Base-by-base conservation (phyloP, 257 asterid genomes). In the Nemophila menziesii region DNA sequence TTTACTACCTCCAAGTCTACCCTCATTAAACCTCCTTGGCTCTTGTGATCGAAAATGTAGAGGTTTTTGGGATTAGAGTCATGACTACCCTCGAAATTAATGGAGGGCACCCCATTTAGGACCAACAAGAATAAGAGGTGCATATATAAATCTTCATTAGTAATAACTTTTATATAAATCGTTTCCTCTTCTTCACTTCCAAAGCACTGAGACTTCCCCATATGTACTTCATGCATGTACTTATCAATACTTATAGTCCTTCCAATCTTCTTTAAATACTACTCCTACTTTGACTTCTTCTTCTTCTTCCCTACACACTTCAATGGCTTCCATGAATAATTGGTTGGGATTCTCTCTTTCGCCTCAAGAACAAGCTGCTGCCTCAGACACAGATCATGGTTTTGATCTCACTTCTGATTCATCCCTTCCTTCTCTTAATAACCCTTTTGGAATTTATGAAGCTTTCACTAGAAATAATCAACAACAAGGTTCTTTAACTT, bases 291-390 rank as follows among this genome's bases (percentile, higher is more conserved):
- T 7, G 46, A 36, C 39, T 19, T 43, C 27, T 20, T 41, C 42
- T 14, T 15, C 42, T 47, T 43, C 47, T 49, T 53, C 40, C 43
- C 58, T 44, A 54, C 23, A 11, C 11, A 16, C 26, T 22, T 20
- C 44, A 17, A 64, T 71, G 72, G 60, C 47, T 41, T 67, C 78
- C 24, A 75, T 74, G 78, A 77, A 74, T 20, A 70, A 78, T 66
- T 82, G 93, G 93, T 59, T 82, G 20, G 83, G 86, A 4, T 82
- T 78, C 60, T 78, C 93, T 47, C 75, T 82, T 34, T 75, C 81
- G 18, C 71, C 70, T 17, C 79, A 74, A 19, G 65, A 64, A 4
- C 66, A 62, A 13, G 49, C 44, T 48, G 18, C 64, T 10, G 64
- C 48, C 42, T 8, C 63, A 15, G 38, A 22, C 33, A 14, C 57